Evolutionary conservation across 441 rosid species (phyloP).

Genomic region (Brassica balearica): DNA sequence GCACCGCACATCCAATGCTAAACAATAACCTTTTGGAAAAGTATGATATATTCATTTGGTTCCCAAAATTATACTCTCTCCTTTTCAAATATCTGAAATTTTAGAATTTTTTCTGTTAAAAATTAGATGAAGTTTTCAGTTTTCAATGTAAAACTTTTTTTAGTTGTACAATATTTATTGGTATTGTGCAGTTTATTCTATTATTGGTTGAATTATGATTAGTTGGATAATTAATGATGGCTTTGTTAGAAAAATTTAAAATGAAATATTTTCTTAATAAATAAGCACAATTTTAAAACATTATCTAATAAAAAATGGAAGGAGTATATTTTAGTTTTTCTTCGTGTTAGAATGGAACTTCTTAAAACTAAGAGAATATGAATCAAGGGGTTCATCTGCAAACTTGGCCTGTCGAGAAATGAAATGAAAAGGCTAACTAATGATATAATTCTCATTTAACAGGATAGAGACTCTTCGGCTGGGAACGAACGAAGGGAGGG

Average conservation of each 20-base stretch:
- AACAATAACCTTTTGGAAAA: neutral
- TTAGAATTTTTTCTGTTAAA: neutral
- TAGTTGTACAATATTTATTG: too few relatives aligned
- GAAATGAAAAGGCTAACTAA: neutral
- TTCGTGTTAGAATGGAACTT: neutral
- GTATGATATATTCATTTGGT: constrained; percentile 14
- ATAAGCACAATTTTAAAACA: neutral
- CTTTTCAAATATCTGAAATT: neutral
- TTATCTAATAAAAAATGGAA: neutral
- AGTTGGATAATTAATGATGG: too few relatives aligned
- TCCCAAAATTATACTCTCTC: neutral
- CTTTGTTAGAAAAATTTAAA: neutral
- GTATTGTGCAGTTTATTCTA: neutral
- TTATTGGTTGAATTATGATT: too few relatives aligned
- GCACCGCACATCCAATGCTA: constrained; percentile 2
- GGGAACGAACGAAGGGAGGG: constrained; percentile 52
- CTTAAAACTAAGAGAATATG: neutral
- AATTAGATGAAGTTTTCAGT: neutral
- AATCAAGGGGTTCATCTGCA: neutral
- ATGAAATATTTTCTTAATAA: too few relatives aligned
- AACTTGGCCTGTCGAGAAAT: neutral
- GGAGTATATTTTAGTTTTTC: neutral
- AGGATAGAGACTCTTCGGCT: constrained; percentile 62
- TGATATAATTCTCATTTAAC: neutral
- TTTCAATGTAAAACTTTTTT: too few relatives aligned